Percentiles rank a stretch among this genome's conserved stretches.
Evolutionary conservation across 805 yeast genomes (phyloP).

Genomic region (Sugiyamaella qingdaonensis): DNA sequence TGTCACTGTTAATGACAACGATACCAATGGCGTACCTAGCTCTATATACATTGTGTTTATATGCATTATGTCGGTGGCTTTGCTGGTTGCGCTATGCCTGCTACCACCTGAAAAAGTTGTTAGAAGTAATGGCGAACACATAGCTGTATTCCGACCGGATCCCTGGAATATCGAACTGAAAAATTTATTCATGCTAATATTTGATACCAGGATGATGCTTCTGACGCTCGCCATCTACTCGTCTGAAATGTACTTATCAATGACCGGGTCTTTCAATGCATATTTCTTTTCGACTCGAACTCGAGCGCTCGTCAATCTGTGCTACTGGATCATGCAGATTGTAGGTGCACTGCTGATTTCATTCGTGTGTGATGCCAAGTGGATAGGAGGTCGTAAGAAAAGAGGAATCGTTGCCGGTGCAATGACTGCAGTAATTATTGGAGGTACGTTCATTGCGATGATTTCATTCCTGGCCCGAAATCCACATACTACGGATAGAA

Average conservation of each 20-base stretch:
- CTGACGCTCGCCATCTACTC: conserved; percentile 4
- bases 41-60: conserved; percentile 7
- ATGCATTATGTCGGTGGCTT: conserved; percentile 6
- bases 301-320: conserved; percentile 55
- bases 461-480: neutral
- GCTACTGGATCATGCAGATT: conserved; percentile 59
- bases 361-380: neutral
- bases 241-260: conserved; percentile 6
- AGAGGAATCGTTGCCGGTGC: conserved; percentile 5
- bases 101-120: conserved; percentile 5
- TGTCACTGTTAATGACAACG: neutral
- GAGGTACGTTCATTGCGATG: neutral
- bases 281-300: conserved; percentile 48
- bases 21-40: conserved; percentile 5
- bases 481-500: conserved; percentile 54
- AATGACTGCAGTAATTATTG: conserved; percentile 1
- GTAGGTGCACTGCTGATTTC: conserved; percentile 33
- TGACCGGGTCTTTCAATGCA: conserved; percentile 5
- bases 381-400: conserved; percentile 2
- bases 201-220: conserved; percentile 6
- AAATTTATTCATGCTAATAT: neutral
- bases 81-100: conserved; percentile 2
- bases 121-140: conserved; percentile 9
- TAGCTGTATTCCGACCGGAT: conserved; percentile 32
- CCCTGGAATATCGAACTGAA: conserved; percentile 2